Evolutionary conservation across 176 grass and related monocot genomes (phyloP), one percentile per base, ranked within the genome.

Genomic region (Dendrocalamus sinicus): DNA sequence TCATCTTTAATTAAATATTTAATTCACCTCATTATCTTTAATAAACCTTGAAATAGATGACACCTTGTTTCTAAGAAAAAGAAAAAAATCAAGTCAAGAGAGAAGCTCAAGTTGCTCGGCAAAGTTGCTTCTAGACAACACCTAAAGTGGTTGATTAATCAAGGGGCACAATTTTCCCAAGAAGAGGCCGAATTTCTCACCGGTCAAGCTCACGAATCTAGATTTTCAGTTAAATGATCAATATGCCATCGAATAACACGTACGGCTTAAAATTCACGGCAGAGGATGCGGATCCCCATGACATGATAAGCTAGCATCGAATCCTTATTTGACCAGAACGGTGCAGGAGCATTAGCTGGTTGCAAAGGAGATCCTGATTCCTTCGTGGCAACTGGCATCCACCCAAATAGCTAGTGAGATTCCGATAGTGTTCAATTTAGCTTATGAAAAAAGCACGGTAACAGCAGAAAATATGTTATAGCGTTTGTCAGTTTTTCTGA

Each of bases 331-430:
- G 72, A 51, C 51, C 19, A 39, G 3, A 76, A 43, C 43, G 24
- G 75, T 65, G 46, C 8, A 12, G 71, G 10, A 52, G 77, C 77
- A 80, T 61, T 17, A 26, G n/a, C 52, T 47, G 17, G 64, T 5
- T 53, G 30, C 17, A 28, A 78, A 54, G 23, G 81, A 46, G 46
- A 77, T 65, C 87, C 55, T 73, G 74, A 67, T 80, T 84, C 75
- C 67, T 55, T 47, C 39, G 54, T 54, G 64, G 32, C 63, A 6
- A 35, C 32, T 4, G 65, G 17, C 32, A 4, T 63, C 74, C 53
- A 52, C 53, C 71, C 71, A 23, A 45, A 1, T 0, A 55, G 8
- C 1, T 67, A 58, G 39, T 28, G 45, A 67, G 81, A 72, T 85
- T 80, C 81, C 73, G n/a, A 5, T 39, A 5, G 37, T 39, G 37